phyloP scores from a whole-genome alignment of 2,329 filamentous ascomycete species.

The Akanthomyces muscarius region DNA sequence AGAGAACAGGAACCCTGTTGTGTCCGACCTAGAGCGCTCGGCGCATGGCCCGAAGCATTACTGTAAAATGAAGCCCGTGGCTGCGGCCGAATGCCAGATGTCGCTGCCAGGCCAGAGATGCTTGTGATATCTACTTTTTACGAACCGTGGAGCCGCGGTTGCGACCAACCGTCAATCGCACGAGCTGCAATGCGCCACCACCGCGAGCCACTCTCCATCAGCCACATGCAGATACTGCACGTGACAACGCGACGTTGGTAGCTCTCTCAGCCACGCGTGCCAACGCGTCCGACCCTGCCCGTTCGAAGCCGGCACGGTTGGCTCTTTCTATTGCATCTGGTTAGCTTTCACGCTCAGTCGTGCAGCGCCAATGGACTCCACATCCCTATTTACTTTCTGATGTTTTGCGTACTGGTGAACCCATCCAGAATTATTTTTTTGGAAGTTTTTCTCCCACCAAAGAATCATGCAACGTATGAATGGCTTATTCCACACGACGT shows the following conservation, averaged over 20 bases:
- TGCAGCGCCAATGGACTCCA: not conserved
- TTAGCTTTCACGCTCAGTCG: too few species aligned
- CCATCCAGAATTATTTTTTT: not conserved
- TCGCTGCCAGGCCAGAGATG: not conserved
- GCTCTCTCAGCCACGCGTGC: not conserved
- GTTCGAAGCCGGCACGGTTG: too few species aligned
- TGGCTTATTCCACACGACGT: constrained; percentile 47
- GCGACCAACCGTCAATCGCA: not conserved
- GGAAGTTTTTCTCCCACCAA: too few species aligned
- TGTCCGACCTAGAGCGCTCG: not conserved
- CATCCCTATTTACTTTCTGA: not conserved
- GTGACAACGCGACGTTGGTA: not conserved
- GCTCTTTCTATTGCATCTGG: not conserved
- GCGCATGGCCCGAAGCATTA: not conserved
- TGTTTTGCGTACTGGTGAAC: not conserved
- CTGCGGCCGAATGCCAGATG: constrained; percentile 14
- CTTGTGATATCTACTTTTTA: not conserved
- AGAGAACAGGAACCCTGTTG: not conserved
- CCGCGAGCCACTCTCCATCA: not conserved
- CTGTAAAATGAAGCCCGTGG: constrained; percentile 13
- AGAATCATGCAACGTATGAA: constrained; percentile 37
- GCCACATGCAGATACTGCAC: not conserved
- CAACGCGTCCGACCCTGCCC: not conserved
- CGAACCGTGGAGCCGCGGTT: not conserved
- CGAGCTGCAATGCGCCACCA: not conserved